Evolutionary conservation across 2,329 filamentous ascomycete genomes (phyloP).

Genomic region (Aspergillus sp.): DNA sequence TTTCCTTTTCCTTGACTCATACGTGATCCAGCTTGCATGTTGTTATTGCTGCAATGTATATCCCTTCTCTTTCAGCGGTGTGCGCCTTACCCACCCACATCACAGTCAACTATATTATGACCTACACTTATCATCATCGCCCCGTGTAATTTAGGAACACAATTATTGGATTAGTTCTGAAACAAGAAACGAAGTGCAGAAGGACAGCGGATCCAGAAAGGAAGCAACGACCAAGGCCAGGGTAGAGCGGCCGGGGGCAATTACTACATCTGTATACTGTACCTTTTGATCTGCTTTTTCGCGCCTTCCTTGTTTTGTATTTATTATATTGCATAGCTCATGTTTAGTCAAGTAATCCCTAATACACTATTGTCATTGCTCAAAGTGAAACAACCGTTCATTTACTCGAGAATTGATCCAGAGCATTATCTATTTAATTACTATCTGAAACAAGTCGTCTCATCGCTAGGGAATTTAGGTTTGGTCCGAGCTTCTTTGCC

Average conservation of each 20-base stretch:
- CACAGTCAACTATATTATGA: neutral
- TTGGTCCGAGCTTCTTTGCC: neutral
- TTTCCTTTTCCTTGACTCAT: constrained; percentile 21
- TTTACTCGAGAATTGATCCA: neutral
- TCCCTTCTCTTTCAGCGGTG: constrained; percentile 10
- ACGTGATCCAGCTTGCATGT: constrained; percentile 14
- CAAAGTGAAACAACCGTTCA: neutral
- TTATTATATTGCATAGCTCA: neutral
- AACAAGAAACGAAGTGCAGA: neutral
- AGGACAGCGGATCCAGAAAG: neutral
- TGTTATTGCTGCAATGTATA: constrained; percentile 7
- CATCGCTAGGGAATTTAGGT: neutral
- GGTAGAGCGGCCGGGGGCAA: neutral
- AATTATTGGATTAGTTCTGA: neutral
- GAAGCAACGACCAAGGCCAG: neutral
- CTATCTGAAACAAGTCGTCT: neutral
- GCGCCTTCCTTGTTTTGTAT: neutral
- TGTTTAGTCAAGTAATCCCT: neutral
- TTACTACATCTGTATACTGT: neutral
- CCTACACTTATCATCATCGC: neutral
- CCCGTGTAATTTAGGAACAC: constrained; percentile 10
- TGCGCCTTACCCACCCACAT: neutral
- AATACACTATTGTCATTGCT: neutral
- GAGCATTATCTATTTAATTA: neutral
- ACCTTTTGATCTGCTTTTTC: neutral